A percentile compares a stretch with the other conserved stretches of the same genome.
Conservation (phyloP, 495 filamentous ascomycete genomes). For the Penicillium mononematosum region DNA sequence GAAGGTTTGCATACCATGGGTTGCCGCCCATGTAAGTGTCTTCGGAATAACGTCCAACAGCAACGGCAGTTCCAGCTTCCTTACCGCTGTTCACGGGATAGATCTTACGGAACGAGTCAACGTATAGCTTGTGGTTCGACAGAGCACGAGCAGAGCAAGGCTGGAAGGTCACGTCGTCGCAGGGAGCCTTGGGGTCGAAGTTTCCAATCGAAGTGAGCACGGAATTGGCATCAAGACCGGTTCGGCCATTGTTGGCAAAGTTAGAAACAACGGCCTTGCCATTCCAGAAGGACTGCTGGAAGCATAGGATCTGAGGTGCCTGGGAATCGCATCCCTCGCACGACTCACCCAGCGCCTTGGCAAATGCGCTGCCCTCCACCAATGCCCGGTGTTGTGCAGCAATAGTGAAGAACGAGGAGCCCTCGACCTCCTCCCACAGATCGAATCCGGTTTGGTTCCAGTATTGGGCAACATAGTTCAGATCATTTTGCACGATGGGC, state of each 20-base stretch:
- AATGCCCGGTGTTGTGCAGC: slow-evolving; percentile 57
- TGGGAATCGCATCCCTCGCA: slow-evolving; percentile 46
- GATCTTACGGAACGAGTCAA: slow-evolving; percentile 52
- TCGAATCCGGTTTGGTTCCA: slow-evolving; percentile 57
- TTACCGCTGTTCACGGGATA: slow-evolving; percentile 42
- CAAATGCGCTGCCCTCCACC: slow-evolving; percentile 62
- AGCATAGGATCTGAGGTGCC: slow-evolving; percentile 52
- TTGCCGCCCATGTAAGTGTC: slow-evolving; percentile 67
- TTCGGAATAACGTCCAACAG: slow-evolving; percentile 68
- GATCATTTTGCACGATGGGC: slow-evolving; percentile 57
- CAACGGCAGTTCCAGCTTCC: slow-evolving; percentile 51
- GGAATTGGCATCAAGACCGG: slow-evolving; percentile 49
- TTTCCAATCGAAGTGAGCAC: slow-evolving; percentile 45
- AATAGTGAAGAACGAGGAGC: slow-evolving; percentile 61
- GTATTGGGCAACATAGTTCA: slow-evolving; percentile 67
- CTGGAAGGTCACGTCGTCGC: slow-evolving; percentile 50
- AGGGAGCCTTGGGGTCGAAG: slow-evolving; percentile 50
- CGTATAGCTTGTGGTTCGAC: slow-evolving; percentile 50
- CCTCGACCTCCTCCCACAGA: slow-evolving; percentile 71
- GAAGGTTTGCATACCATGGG: slow-evolving; percentile 42
- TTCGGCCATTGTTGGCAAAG: slow-evolving; percentile 40
- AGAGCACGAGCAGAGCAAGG: slow-evolving; percentile 49
- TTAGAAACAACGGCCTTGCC: slow-evolving; percentile 45
- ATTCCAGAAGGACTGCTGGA: slow-evolving; percentile 49
- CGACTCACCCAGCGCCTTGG: slow-evolving; percentile 40